Evolutionary conservation across 441 rosid species (phyloP).

Genomic region (Erysimum cheiri): DNA sequence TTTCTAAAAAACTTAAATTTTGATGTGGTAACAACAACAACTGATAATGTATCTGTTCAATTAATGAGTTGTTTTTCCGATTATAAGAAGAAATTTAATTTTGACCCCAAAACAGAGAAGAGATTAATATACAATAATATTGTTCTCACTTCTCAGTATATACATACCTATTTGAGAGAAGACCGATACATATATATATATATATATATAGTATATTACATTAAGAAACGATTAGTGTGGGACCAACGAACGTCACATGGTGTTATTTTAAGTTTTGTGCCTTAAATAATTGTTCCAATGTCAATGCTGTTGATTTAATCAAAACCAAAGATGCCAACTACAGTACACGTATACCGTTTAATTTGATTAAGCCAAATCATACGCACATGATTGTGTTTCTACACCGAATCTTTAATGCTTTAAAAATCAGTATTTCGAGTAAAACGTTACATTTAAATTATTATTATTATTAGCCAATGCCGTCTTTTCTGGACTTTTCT

Average conservation of each 20-base stretch:
- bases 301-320: conserved; percentile 31
- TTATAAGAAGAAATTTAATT: background rate
- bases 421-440: background rate
- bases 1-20: too few species aligned
- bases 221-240: background rate
- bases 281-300: background rate
- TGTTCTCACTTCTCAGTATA: too few species aligned
- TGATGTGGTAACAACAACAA: conserved; percentile 4
- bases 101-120: background rate
- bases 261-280: background rate
- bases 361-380: conserved; percentile 10
- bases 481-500: background rate
- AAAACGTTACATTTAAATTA: conserved; percentile 14
- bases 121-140: background rate
- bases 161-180: background rate
- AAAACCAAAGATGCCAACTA: conserved; percentile 10
- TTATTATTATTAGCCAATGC: background rate
- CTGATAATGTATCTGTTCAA: conserved; percentile 4
- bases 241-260: conserved; percentile 30
- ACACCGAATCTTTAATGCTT: conserved; percentile 25
- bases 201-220: too few species aligned
- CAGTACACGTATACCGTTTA: background rate
- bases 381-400: conserved; percentile 21
- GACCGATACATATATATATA: background rate
- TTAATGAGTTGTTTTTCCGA: background rate